phyloP scores from a whole-genome alignment of 768 basidiomycete species.

The Saitozyma podzolica region DNA sequence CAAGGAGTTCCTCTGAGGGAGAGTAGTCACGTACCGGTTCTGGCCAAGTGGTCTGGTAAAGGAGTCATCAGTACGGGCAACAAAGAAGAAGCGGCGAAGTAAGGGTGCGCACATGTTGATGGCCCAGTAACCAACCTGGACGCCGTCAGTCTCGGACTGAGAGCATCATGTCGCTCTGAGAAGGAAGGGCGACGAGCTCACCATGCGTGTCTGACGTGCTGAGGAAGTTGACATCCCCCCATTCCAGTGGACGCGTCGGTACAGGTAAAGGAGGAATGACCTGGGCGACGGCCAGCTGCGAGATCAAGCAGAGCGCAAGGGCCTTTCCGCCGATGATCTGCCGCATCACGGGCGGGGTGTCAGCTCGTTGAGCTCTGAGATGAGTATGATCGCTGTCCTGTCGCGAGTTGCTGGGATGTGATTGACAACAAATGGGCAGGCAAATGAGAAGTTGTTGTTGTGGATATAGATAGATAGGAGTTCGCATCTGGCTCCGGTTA shows the following conservation, averaged over 20 bases:
- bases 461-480: too few relatives aligned
- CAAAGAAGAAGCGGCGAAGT: constrained; percentile 4
- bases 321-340: too few relatives aligned
- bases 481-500: too few relatives aligned
- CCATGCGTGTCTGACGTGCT: constrained; percentile 81
- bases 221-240: constrained; percentile 87
- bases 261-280: constrained; percentile 6
- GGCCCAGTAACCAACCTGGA: constrained; percentile 72
- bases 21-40: constrained; percentile 42
- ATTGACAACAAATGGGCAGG: too few relatives aligned
- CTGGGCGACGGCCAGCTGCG: too few relatives aligned
- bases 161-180: background rate
- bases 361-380: too few relatives aligned
- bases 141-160: background rate
- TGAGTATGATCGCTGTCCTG: too few relatives aligned
- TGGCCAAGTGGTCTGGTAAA: constrained; percentile 47
- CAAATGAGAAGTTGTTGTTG: too few relatives aligned
- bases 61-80: constrained; percentile 1
- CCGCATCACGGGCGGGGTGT: too few relatives aligned
- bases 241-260: constrained; percentile 69
- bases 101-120: constrained; percentile 58
- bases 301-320: too few relatives aligned
- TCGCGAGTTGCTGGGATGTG: too few relatives aligned
- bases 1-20: background rate
- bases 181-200: constrained; percentile 17